Conservation (phyloP, 1,139 yeast species). For the Blastobotrys ciferrii region DNA sequence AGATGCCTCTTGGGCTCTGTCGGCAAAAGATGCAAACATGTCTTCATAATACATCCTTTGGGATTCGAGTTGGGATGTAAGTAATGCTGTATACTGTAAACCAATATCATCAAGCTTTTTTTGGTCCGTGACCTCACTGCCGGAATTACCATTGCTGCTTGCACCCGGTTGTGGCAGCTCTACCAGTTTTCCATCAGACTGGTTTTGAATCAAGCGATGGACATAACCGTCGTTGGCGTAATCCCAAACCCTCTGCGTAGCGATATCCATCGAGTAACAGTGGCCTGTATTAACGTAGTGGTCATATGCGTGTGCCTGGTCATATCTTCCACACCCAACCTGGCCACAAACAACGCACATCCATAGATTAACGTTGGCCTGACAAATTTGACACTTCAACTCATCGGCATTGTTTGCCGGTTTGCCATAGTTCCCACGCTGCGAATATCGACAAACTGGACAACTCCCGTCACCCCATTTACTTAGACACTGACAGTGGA, state of each 20-base stretch:
- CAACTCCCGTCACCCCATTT: conserved; percentile 92
- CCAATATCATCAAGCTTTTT: conserved; percentile 49
- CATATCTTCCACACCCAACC: conserved; percentile 88
- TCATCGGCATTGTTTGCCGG: conserved; percentile 13
- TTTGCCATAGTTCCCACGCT: conserved; percentile 10
- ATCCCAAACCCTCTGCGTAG: conserved; percentile 91
- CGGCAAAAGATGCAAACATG: conserved; percentile 48
- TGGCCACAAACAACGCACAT: conserved; percentile 87
- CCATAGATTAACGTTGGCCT: conserved; percentile 73
- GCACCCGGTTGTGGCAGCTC: conserved; percentile 18
- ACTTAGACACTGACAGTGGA: conserved; percentile 84
- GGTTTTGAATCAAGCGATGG: conserved; percentile 80
- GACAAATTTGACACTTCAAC: conserved; percentile 50
- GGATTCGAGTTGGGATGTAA: conserved; percentile 81
- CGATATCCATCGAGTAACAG: conserved; percentile 87
- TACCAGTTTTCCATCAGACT: conserved; percentile 36
- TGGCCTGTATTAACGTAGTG: conserved; percentile 80
- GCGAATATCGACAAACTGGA: conserved; percentile 85
- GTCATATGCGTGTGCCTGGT: conserved; percentile 80
- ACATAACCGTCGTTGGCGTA: conserved; percentile 91
- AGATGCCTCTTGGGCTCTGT: conserved; percentile 32
- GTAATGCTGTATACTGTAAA: conserved; percentile 73
- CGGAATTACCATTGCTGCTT: conserved; percentile 17
- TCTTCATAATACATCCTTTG: conserved; percentile 83
- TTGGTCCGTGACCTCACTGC: conserved; percentile 13